phyloP scores from a whole-genome alignment of 306 rosid genomes.

The Cyclanthera cordifolia region DNA sequence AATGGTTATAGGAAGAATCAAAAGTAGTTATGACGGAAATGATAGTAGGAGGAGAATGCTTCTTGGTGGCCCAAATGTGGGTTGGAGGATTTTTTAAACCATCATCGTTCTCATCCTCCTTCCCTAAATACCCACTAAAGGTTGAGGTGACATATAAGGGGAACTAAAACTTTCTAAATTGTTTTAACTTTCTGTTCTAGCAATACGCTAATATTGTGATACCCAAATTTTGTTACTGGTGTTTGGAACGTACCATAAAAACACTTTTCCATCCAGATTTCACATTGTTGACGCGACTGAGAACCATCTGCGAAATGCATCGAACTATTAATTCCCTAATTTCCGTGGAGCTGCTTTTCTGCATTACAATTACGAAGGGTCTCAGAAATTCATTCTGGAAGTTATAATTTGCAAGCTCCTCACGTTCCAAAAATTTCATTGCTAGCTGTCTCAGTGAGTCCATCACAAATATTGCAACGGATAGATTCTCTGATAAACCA shows the following conservation, averaged over 20 bases:
- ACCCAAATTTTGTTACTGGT: background rate
- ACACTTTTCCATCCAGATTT: constrained; percentile 99
- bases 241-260: constrained; percentile 57
- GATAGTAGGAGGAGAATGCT: no score
- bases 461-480: constrained; percentile 97
- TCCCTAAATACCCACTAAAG: no score
- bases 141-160: no score
- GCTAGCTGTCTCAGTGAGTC: constrained; percentile 98
- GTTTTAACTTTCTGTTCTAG: background rate
- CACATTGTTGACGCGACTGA: constrained; percentile 89
- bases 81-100: no score
- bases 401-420: constrained; percentile 94
- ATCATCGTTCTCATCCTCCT: no score
- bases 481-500: constrained; percentile 87
- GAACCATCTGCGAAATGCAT: constrained; percentile 99
- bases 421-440: constrained; percentile 96
- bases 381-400: constrained; percentile 96
- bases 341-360: constrained; percentile 79
- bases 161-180: no score
- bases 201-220: no score
- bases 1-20: no score
- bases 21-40: no score
- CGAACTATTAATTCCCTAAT: constrained; percentile 90
- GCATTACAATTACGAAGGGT: constrained; percentile 96
- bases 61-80: no score